A percentile compares a stretch with the other conserved stretches of the same genome.
phyloP scores from a whole-genome alignment of 805 yeast species.

The Wickerhamiella galacta region DNA sequence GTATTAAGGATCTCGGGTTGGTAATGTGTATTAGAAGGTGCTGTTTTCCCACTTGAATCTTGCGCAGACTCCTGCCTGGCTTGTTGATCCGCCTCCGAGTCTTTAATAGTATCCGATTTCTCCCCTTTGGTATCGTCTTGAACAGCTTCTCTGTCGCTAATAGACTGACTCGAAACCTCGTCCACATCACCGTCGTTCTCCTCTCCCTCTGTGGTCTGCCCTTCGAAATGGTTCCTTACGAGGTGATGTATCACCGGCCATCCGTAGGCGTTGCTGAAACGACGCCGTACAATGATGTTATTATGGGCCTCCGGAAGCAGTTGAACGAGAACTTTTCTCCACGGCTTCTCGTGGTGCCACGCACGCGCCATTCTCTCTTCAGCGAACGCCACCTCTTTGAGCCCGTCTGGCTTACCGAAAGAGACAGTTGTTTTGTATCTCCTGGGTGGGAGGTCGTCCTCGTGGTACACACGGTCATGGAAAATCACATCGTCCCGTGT shows the following conservation, averaged over 20 bases:
- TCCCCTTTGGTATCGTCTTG: no score
- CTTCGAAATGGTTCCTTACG: constrained; percentile 43
- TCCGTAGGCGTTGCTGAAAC: constrained; percentile 86
- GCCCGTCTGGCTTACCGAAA: neutral
- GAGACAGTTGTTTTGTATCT: constrained; percentile 16
- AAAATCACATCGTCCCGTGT: constrained; percentile 49
- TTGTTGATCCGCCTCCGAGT: no score
- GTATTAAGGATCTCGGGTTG: no score
- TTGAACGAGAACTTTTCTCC: constrained; percentile 84
- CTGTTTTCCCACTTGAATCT: no score
- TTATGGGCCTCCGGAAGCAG: constrained; percentile 90
- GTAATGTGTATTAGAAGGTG: no score
- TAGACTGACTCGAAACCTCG: no score
- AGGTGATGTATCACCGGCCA: constrained; percentile 85
- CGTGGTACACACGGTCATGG: constrained; percentile 65
- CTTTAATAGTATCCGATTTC: no score
- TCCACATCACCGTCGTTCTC: no score
- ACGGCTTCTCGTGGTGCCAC: constrained; percentile 68
- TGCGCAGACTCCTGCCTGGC: no score
- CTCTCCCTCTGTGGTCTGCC: no score
- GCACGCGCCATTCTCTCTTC: constrained; percentile 77
- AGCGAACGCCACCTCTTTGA: constrained; percentile 24
- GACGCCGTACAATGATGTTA: constrained; percentile 72
- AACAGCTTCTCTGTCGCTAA: no score
- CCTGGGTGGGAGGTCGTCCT: constrained; percentile 46